Conservation (phyloP, 352 stramenopile species). For the Blastocystis hominis region DNA sequence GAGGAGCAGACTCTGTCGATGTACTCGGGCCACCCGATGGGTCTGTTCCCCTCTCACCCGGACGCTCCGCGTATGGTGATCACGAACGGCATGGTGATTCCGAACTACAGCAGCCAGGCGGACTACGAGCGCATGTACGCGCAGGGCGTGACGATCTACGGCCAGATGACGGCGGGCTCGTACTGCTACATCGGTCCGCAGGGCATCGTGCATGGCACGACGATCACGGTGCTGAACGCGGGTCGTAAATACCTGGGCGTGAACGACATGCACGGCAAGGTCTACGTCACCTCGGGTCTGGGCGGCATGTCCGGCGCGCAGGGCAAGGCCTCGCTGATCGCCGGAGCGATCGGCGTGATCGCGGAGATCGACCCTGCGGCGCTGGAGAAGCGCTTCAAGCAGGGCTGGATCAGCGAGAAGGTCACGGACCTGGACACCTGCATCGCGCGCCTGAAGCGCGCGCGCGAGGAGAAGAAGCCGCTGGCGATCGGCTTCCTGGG, state of each 20-base stretch:
- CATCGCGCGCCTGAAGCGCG: conserved; percentile 60
- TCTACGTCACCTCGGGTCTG: conserved; percentile 75
- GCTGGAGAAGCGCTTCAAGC: conserved; percentile 73
- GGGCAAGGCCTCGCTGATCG: conserved; percentile 65
- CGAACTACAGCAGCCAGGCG: conserved; percentile 74
- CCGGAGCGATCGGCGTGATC: conserved; percentile 73
- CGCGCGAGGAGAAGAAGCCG: conserved; percentile 64
- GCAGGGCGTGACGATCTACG: conserved; percentile 72
- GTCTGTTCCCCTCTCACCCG: conserved; percentile 71
- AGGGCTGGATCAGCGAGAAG: conserved; percentile 76
- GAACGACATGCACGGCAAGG: conserved; percentile 69
- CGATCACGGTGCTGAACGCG: conserved; percentile 77
- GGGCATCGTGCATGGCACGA: conserved; percentile 78
- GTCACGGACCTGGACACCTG: conserved; percentile 68
- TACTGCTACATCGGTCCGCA: conserved; percentile 81
- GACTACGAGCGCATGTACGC: conserved; percentile 78
- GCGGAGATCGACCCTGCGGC: conserved; percentile 71
- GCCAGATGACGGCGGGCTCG: conserved; percentile 78
- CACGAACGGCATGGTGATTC: conserved; percentile 79
- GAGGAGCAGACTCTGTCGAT: conserved; percentile 77
- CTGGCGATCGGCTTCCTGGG: conserved; percentile 74
- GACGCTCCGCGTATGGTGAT: conserved; percentile 73
- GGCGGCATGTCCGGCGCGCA: conserved; percentile 77
- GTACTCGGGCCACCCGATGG: conserved; percentile 77
- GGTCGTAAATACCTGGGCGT: conserved; percentile 74